Evolutionary conservation across 2,329 filamentous ascomycete genomes (phyloP), one percentile per base, ranked within the genome.

Genomic region (Neonectria sp.): DNA sequence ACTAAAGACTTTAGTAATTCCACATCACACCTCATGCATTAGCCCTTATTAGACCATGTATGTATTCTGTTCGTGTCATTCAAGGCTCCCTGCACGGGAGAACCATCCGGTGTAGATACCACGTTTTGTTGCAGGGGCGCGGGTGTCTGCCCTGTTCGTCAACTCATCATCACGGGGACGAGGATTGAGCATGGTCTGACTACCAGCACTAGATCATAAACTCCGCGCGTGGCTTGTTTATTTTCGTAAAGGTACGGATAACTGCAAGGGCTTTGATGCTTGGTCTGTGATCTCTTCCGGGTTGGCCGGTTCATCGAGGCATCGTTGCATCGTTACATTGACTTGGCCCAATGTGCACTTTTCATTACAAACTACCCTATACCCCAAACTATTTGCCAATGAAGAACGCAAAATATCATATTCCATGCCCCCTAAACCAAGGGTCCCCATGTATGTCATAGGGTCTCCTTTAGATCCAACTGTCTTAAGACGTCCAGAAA

Each of bases 391-490:
- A 37, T 27, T 48, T 27, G 29, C 57, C 31, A 29, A 52, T 37
- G 35, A 48, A 61, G 51, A 33, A 49, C 27, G 55, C 40, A 27
- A 57, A 53, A 24, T 37, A 68, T 68, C 25, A 35, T 55, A 27
- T 51, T 29, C 52, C 67, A 62, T 60, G 29, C 31, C 46, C 60
- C 27, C 37, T 31, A 61, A 53, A 55, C 53, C 71, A 71, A 62
- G 70, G 71, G 51, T 64, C 70, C 70, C 68, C 70, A 68, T 74
- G 73, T 45, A 62, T 58, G 53, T 6, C 58, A 60, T 53, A 21
- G 53, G 29, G 62, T 45, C 40, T 60, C 63, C 55, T 55, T 63
- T 31, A 65, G 63, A 72, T 66, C 56, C 53, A 60, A 35, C 46
- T 27, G 25, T 27, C 59, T 29, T 57, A 60, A 24, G 53, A 15